These are phyloP conservation scores for Backusella sp. DNA, from an alignment of 192 early-diverging fungal genomes.

Conservation along the genomic window DNA sequence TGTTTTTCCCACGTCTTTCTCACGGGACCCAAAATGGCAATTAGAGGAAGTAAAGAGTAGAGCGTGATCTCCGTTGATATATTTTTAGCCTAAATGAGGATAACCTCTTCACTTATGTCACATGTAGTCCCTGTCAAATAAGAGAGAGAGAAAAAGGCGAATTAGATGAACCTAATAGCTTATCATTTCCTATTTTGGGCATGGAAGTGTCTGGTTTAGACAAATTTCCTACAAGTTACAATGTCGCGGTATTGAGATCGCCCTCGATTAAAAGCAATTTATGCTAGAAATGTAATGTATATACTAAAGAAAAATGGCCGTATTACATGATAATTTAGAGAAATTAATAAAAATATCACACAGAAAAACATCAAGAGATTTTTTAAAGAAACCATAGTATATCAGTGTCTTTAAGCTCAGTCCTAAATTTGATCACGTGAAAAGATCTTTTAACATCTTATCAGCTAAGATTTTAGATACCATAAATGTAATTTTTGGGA, in stretches of 20 bases:
- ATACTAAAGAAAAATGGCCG: not conserved
- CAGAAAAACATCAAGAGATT: not conserved
- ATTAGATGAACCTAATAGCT: not conserved
- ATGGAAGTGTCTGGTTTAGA: not conserved
- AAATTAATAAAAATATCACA: not conserved
- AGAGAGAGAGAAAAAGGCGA: not conserved
- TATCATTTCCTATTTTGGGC: slow-evolving; percentile 5
- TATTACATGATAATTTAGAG: not conserved
- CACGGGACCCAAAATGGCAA: slow-evolving; percentile 16
- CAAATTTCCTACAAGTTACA: not conserved
- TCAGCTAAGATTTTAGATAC: slow-evolving; percentile 3
- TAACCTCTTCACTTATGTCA: not conserved
- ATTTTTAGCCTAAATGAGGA: not conserved
- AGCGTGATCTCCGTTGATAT: slow-evolving; percentile 6
- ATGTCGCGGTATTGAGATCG: not conserved
- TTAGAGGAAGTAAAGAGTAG: not conserved
- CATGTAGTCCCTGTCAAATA: slow-evolving; percentile 15
- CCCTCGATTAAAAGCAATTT: not conserved
- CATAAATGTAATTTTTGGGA: not conserved
- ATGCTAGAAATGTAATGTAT: not conserved
- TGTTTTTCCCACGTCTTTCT: slow-evolving; percentile 21
- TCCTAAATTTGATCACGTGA: not conserved
- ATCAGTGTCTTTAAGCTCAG: not conserved
- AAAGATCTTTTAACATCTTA: not conserved
- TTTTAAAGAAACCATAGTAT: not conserved